Evolutionary conservation across 2,329 filamentous ascomycete species (phyloP), one percentile per base, ranked within the genome.

Genomic region (Trichothecium roseum): DNA sequence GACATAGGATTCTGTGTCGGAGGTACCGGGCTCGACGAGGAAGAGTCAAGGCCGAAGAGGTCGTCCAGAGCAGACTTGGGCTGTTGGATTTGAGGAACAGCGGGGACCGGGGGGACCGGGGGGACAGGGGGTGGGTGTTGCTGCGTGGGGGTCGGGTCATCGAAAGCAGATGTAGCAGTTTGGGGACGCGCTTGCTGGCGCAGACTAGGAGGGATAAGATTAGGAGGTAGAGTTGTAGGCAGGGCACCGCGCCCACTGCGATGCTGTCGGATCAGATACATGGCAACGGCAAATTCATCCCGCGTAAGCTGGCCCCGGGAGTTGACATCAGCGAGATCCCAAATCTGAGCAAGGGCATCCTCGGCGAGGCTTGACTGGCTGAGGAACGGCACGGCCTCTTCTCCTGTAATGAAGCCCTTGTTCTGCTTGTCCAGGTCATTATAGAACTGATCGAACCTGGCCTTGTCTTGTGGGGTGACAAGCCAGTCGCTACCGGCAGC

Each of bases 271-370:
- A 98, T 95, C 34, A 98, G 69, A 54, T 93, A 93, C 88, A 98
- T 95, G 36, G 91, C 89, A 32, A 98, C 87, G 0, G 91, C 87
- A 53, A 98, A 98, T 49, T 94, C 88, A 46, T 98, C 91, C 47
- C 76, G 78, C 32, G 73, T 87, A 38, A 98, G 66, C 38, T 82
- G 80, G 9, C 91, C 91, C 46, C 88, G 83, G 7, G 86, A 91
- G 51, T 85, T 86, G 58, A 95, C 86, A 59, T 98, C 91, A 12
- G 91, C 82, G 20, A 98, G 74, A 55, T 98, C 91, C 91, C 91
- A 98, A 43, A 98, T 94, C 49, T 93, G 84, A 20, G 91, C 91
- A 36, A 98, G 67, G 8, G 76, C 77, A 49, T 95, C 89, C 53
- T 96, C 89, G 1, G 85, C 76, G 12, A 98, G 69, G 38, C 84